phyloP scores from a whole-genome alignment of 805 yeast genomes.

The Kodamaea laetipori region DNA sequence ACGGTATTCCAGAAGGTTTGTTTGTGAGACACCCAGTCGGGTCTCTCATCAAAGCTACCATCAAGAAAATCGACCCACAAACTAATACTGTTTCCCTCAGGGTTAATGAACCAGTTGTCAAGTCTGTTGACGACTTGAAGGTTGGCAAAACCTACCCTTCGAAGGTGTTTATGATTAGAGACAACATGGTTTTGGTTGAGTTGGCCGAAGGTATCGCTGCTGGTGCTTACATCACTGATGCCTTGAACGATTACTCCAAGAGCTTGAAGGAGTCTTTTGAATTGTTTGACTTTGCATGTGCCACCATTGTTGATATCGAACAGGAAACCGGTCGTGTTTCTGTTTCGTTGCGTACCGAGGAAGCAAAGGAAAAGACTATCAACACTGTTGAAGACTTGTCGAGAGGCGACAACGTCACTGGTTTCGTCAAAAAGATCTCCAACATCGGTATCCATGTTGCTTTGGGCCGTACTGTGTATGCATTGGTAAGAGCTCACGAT shows the following conservation, averaged over 20 bases:
- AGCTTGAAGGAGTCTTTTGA: slow-evolving; percentile 52
- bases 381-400: slow-evolving; percentile 53
- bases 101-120: slow-evolving; percentile 42
- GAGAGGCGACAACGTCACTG: slow-evolving; percentile 75
- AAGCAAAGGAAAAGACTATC: slow-evolving; percentile 55
- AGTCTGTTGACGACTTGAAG: slow-evolving; percentile 49
- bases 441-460: slow-evolving; percentile 78
- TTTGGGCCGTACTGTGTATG: slow-evolving; percentile 69
- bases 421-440: slow-evolving; percentile 74
- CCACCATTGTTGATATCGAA: slow-evolving; percentile 55
- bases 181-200: slow-evolving; percentile 64
- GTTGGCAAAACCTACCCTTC: slow-evolving; percentile 63
- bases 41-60: slow-evolving; percentile 60
- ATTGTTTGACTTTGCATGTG: slow-evolving; percentile 56
- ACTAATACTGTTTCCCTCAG: slow-evolving; percentile 52
- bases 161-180: slow-evolving; percentile 58
- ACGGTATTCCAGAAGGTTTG: slow-evolving; percentile 48
- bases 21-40: slow-evolving; percentile 71
- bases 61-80: slow-evolving; percentile 54
- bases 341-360: slow-evolving; percentile 61
- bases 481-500: slow-evolving; percentile 78
- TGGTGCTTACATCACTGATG: slow-evolving; percentile 73
- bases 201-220: slow-evolving; percentile 65
- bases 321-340: slow-evolving; percentile 52
- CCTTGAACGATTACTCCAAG: slow-evolving; percentile 65